These are phyloP conservation scores for Termitomyces sp. DNA, from an alignment of 768 basidiomycete genomes.

Conservation along the genomic window DNA sequence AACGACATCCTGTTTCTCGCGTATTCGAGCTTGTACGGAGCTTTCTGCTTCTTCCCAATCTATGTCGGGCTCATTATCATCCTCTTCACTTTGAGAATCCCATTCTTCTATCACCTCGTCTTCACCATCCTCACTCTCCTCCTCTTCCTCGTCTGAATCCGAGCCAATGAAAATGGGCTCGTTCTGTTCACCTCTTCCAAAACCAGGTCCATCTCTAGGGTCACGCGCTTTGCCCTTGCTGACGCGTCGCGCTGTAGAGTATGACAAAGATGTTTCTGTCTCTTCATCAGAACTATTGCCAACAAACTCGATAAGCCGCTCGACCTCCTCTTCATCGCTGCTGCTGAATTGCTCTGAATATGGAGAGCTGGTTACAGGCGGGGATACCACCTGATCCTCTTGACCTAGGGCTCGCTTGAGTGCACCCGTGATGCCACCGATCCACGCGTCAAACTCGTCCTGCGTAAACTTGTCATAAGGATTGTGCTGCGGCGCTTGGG, in stretches of 20 bases:
- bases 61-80: constrained; percentile 15
- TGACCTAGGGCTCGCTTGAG: constrained; percentile 55
- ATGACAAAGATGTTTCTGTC: constrained; percentile 54
- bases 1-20: constrained; percentile 11
- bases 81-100: constrained; percentile 20
- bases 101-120: constrained; percentile 17
- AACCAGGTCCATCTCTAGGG: constrained; percentile 54
- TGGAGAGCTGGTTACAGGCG: constrained; percentile 11
- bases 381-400: constrained; percentile 25
- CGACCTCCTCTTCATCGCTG: constrained; percentile 14
- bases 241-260: constrained; percentile 41
- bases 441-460: constrained; percentile 67
- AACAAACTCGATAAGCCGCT: constrained; percentile 11
- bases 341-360: constrained; percentile 1
- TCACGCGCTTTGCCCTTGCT: constrained; percentile 60
- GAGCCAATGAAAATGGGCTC: constrained; percentile 45
- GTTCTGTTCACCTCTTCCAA: constrained; percentile 30
- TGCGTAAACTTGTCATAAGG: constrained; percentile 72
- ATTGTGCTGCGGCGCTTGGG: constrained; percentile 54
- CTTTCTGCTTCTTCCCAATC: constrained; percentile 20
- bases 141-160: constrained; percentile 27
- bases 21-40: constrained; percentile 20
- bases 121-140: constrained; percentile 19
- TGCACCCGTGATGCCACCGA: constrained; percentile 54
- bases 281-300: constrained; percentile 21